Evolutionary conservation across 139 green algal genomes (phyloP).

Genomic region (Chloropicon primus): DNA sequence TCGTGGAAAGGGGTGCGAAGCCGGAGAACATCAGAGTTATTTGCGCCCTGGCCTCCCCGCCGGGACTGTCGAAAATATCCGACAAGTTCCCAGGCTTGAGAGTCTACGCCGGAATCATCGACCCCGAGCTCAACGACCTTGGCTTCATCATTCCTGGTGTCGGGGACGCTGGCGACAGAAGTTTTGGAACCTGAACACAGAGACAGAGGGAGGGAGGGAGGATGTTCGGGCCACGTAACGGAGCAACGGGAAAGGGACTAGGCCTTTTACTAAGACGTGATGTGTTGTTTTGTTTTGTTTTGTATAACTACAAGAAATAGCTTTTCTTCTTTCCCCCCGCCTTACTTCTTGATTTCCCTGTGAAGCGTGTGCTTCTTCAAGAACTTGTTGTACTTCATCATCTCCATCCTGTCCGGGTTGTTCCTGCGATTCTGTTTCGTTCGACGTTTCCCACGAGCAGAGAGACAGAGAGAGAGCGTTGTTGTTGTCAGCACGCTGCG

Average conservation of each 20-base stretch:
- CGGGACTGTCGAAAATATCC: constrained; percentile 59
- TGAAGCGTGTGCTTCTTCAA: constrained; percentile 29
- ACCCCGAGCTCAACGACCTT: constrained; percentile 75
- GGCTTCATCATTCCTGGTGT: constrained; percentile 88
- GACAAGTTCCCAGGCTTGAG: constrained; percentile 55
- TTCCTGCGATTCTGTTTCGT: constrained; percentile 71
- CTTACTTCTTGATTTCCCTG: constrained; percentile 26
- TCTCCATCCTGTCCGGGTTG: constrained; percentile 68
- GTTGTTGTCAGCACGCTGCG: not conserved
- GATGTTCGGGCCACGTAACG: no score
- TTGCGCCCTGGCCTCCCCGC: constrained; percentile 53
- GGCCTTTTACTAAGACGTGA: no score
- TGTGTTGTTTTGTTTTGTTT: no score
- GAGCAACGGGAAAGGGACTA: no score
- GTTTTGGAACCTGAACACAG: constrained; percentile 51
- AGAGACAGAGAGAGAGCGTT: not conserved
- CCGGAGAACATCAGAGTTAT: constrained; percentile 64
- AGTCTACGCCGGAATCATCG: constrained; percentile 83
- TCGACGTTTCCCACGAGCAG: not conserved
- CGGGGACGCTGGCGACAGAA: constrained; percentile 80
- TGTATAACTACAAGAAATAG: no score
- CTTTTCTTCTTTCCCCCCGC: no score
- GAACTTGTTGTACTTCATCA: constrained; percentile 88
- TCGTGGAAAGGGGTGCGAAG: constrained; percentile 51
- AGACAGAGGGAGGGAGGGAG: no score